Conservation (phyloP, 257 asterid species). For the Gentiana dahurica region DNA sequence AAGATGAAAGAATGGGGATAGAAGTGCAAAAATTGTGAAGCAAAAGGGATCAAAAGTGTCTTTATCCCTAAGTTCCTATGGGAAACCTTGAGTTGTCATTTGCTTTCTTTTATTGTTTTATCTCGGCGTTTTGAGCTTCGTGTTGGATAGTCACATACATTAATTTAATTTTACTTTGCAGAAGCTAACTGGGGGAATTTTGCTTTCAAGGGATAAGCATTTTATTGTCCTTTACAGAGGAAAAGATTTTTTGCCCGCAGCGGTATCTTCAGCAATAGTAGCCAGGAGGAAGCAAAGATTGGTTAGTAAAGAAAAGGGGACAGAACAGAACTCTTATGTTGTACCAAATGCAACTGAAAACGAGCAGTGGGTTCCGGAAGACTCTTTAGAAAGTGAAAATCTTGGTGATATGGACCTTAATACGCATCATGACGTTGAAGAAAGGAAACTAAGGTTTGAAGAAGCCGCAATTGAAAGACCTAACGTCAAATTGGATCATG, state of each 20-base stretch:
- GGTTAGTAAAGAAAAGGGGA: constrained; percentile 18
- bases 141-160: constrained; percentile 16
- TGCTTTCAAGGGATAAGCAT: constrained; percentile 92
- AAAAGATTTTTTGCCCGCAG: constrained; percentile 91
- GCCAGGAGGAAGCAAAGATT: constrained; percentile 51
- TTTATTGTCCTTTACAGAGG: constrained; percentile 89
- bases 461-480: constrained; percentile 47
- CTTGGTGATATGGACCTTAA: constrained; percentile 15
- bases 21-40: too few species aligned
- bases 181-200: constrained; percentile 85
- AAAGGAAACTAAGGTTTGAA: constrained; percentile 28
- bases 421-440: constrained; percentile 3
- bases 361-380: constrained; percentile 12
- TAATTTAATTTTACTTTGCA: constrained; percentile 37
- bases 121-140: constrained; percentile 8
- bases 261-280: constrained; percentile 83
- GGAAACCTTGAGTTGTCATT: too few species aligned
- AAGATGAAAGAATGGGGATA: too few species aligned
- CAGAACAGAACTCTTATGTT: constrained; percentile 10
- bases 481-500: constrained; percentile 18
- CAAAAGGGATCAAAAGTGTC: too few species aligned
- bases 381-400: constrained; percentile 26
- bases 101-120: not conserved
- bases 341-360: constrained; percentile 14
- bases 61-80: too few species aligned